Base-by-base conservation (phyloP, 2,329 filamentous ascomycete genomes). In the Celoporthe dispersa region DNA sequence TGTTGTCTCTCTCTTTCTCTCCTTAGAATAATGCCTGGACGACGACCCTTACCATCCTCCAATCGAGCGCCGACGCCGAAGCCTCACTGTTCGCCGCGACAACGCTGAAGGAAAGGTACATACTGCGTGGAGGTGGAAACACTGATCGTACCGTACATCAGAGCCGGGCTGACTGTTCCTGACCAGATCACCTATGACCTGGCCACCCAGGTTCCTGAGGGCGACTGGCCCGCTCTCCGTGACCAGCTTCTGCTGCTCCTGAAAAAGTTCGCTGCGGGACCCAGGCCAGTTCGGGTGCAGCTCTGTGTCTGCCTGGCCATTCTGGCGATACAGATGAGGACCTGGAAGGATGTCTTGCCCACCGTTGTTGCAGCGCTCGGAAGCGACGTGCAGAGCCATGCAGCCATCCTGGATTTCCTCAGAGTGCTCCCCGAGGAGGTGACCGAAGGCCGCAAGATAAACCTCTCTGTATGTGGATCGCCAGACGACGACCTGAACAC, bases 401-500 rank as follows among this genome's bases (percentile, higher is more conserved):
- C 94, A 74, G 96, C 92, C 80, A 92, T 98, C 77, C 86, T 99
- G 78, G 96, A 99, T 81, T 99, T 99, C 81, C 87, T 99, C 74
- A 94, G 94, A 81, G 94, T 99, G 77, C 90, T 99, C 74, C 96
- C 96, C 69, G 96, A 99, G 86, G 96, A 99, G 87, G 96, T 99
- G 79, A 98, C 93, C 76, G 95, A 99, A 87, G 96, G 96, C 84
- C 94, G 96, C 84, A 99, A 98, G 86, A 98, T 99, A 87, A 97
- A 94, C 87, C 88, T 99, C 84, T 94, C 94, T 89, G 94, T 97
- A 96, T 85, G 94, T 95, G 88, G 90, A 91, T 85, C 85, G 84
- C 85, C 80, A 83, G 77, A 79, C 79, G 83, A 80, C 84, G 82
- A 81, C 82, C 80, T 82, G 76, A 78, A 80, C 76, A 70, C 74